These are phyloP conservation scores for Pichia cephalocereana DNA, from an alignment of 805 yeast genomes.

Conservation along the genomic window DNA sequence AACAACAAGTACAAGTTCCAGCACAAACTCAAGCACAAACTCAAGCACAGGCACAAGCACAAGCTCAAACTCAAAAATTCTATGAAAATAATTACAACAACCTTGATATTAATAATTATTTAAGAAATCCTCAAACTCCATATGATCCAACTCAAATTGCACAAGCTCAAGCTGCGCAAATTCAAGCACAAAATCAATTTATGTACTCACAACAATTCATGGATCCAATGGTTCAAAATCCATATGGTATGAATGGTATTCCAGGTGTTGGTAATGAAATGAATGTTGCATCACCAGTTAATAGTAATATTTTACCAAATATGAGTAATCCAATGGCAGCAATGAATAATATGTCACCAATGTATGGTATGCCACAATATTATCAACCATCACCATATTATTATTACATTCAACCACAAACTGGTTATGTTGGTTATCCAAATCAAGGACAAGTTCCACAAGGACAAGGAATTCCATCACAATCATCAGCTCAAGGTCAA, in stretches of 20 bases:
- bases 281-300: constrained; percentile 8
- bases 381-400: constrained; percentile 27
- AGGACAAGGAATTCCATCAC: constrained; percentile 8
- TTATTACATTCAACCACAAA: constrained; percentile 16
- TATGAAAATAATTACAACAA: constrained; percentile 13
- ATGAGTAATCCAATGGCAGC: constrained; percentile 9
- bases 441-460: constrained; percentile 18
- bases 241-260: constrained; percentile 1
- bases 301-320: constrained; percentile 15
- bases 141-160: constrained; percentile 17
- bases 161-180: constrained; percentile 16
- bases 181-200: constrained; percentile 13
- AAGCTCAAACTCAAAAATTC: constrained; percentile 5
- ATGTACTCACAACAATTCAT: constrained; percentile 14
- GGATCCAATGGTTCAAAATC: constrained; percentile 14
- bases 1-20: constrained; percentile 4
- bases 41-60: background rate
- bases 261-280: background rate
- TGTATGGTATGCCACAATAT: constrained; percentile 23
- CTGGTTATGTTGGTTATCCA: constrained; percentile 4
- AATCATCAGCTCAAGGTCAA: constrained; percentile 1
- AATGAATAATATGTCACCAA: constrained; percentile 17
- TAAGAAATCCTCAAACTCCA: constrained; percentile 16
- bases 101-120: constrained; percentile 19
- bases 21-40: background rate